Base-by-base conservation (phyloP, 1,139 yeast genomes). In the Geotrichum candidum region DNA sequence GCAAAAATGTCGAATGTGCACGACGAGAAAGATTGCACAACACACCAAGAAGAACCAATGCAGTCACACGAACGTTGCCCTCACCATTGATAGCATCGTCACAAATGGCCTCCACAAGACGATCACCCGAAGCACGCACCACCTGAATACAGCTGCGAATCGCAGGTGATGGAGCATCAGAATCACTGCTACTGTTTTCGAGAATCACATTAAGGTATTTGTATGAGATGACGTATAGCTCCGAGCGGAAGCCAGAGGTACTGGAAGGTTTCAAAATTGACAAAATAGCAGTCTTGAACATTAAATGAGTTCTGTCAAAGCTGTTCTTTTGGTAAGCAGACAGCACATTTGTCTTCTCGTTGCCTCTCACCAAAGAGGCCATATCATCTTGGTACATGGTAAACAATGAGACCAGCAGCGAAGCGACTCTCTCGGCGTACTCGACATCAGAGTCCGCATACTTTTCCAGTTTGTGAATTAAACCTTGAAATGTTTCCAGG, bases 61-160 rank as follows among this genome's bases (percentile, higher is more conserved):
- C 87, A 0, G 94, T 86, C n/a, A 91, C 80, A 66, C 96, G 81
- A 1, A 88, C 82, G 0, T 87, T 77, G 0, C 95, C 95, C 67
- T 88, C 96, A 1, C 95, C 91, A 62, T 84, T 80, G 18, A 90
- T 82, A 0, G 95, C 87, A 74, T 94, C 98, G 65, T 84, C 85
- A 69, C 90, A 85, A 45, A 90, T 79, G 1, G 82, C 80, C 48
- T 84, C 87, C 51, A 90, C 77, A 2, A 90, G 76, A 65, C 82
- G 81, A 53, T 82, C 85, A 63, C 87, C 91, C 22, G 85, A 77
- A 9, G 86, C 77, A 59, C 83, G 80, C 55, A 90, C 75, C 35
- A 83, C 81, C 18, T 78, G 79, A 55, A 82, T 55, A 56, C 63
- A 58, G 45, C 38, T 57, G 41, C 56, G 54, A 23, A 60, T 27